These are phyloP conservation scores for Blastomyces percursus DNA, from an alignment of 2,329 filamentous ascomycete species.

Conservation along the genomic window DNA sequence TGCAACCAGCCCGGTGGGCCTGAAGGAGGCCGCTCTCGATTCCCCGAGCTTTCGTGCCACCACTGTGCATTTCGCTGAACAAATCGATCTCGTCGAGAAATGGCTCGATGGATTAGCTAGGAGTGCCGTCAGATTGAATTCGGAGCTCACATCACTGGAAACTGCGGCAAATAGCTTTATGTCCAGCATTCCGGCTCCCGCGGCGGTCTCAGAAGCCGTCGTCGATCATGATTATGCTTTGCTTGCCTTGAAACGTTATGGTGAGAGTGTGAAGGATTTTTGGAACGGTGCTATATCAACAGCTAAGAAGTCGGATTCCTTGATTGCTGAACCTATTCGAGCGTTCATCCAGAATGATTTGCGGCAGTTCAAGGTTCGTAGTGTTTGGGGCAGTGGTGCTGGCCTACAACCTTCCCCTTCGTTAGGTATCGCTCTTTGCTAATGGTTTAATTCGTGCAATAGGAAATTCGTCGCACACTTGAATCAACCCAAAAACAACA, in stretches of 20 bases:
- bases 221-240: conserved; percentile 94
- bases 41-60: conserved; percentile 90
- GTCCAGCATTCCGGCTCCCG: conserved; percentile 60
- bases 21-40: conserved; percentile 93
- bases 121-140: conserved; percentile 49
- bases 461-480: conserved; percentile 61
- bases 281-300: conserved; percentile 66
- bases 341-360: conserved; percentile 69
- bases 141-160: conserved; percentile 64
- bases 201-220: conserved; percentile 65
- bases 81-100: conserved; percentile 79
- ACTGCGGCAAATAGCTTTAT: conserved; percentile 67
- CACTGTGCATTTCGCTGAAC: conserved; percentile 75
- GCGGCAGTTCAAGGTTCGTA: conserved; percentile 58
- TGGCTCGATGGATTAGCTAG: conserved; percentile 72
- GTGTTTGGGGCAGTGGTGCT: neutral
- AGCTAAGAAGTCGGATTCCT: conserved; percentile 64
- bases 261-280: conserved; percentile 77
- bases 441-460: conserved; percentile 13
- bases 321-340: conserved; percentile 71
- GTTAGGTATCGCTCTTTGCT: neutral
- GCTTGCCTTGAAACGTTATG: conserved; percentile 71
- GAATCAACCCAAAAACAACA: conserved; percentile 75
- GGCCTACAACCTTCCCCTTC: neutral
- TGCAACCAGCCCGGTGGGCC: conserved; percentile 57